Conservation (phyloP, 2,329 filamentous ascomycete genomes). For the Microsporum ferrugineum region DNA sequence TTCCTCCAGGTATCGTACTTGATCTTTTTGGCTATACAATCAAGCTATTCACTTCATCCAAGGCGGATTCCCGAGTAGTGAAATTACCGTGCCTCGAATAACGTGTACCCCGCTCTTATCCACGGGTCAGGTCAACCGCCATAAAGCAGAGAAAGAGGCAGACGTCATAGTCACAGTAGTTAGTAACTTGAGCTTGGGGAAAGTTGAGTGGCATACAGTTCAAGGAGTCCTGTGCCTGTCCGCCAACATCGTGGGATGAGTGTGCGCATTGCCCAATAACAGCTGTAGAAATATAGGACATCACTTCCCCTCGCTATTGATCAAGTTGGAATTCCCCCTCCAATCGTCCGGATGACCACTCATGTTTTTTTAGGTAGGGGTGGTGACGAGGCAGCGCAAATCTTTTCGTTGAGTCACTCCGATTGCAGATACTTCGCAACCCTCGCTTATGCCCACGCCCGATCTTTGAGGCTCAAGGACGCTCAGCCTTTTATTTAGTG, state of each 20-base stretch:
- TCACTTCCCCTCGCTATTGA: not conserved
- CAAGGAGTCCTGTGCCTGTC: too few relatives aligned
- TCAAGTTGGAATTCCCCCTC: not conserved
- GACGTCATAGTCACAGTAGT: not conserved
- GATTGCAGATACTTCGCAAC: not conserved
- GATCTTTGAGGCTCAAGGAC: not conserved
- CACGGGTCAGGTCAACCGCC: not conserved
- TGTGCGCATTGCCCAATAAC: conserved; percentile 5
- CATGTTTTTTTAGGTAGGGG: not conserved
- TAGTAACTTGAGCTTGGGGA: not conserved
- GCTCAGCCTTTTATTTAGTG: not conserved
- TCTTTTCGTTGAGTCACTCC: not conserved
- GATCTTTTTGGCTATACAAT: not conserved
- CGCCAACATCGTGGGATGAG: too few relatives aligned
- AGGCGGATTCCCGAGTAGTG: not conserved
- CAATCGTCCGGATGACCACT: not conserved
- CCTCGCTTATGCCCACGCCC: not conserved
- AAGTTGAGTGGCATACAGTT: not conserved
- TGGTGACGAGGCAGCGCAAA: not conserved
- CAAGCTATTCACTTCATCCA: not conserved
- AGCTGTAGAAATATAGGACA: not conserved
- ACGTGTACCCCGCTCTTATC: not conserved
- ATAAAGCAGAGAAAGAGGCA: not conserved
- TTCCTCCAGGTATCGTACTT: not conserved
- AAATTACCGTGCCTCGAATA: not conserved